Base-by-base conservation (phyloP, 192 early-diverging fungal genomes). In the Coemansia sp. region DNA sequence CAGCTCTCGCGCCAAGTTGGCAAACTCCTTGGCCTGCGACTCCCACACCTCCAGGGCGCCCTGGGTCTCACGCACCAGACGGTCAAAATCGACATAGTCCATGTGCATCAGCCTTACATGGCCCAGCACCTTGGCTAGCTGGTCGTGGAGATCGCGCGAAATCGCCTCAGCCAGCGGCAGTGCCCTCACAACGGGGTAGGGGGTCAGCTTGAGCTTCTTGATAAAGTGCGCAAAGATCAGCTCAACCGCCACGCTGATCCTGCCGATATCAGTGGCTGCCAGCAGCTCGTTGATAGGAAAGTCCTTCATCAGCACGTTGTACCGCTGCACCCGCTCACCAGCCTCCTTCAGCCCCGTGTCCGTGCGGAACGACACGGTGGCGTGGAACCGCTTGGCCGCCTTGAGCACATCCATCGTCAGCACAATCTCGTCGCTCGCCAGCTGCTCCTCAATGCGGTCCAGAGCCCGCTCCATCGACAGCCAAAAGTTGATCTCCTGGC, bases 401-500 rank as follows among this genome's bases (percentile, higher is more conserved):
- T 93, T 94, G 65, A 99, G 84, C 45, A 98, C 89, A 39, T 96
- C 95, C 62, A 99, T 85, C 7, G 96, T 95, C 35, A 99, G 81
- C 50, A 92, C 88, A 52, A 93, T 87, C 77, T 92, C 88, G 59
- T 96, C 94, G 75, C 90, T 92, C 83, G 92, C 93, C 35, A 99
- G 79, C 82, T 97, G 94, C 62, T 94, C 92, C 65, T 99, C 95
- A 65, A 99, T 95, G 59, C 90, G 86, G 64, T 91, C 90, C 47
- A 99, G 78, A 23, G 93, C 94, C 16, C 88, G 84, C 76, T 99
- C 98, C 94, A 99, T 95, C 57, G 89, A 90, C 34, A 96, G 83
- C 98, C 98, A 99, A 76, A 99, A 99, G 80, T 96, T 96, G 79
- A 99, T 96, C 79, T 99, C 98, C 81, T 98, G 95, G 52, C 90